phyloP scores from a whole-genome alignment of 2,329 filamentous ascomycete genomes.

The Aspergillus piperis region DNA sequence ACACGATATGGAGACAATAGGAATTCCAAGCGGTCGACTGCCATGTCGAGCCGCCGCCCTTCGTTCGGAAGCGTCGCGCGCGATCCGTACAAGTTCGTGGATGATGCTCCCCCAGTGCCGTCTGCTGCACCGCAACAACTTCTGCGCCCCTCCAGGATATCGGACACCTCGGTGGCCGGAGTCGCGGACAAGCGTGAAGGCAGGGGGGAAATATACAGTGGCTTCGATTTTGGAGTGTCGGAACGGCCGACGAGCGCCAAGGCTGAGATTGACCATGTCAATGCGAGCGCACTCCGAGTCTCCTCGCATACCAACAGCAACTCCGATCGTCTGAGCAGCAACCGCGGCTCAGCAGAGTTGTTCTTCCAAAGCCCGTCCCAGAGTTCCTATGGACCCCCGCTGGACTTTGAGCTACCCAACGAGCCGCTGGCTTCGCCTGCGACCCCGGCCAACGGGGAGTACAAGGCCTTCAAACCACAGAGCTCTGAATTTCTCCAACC shows the following conservation, averaged over 20 bases:
- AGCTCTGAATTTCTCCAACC: constrained; percentile 26
- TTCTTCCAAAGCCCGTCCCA: constrained; percentile 24
- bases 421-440: constrained; percentile 19
- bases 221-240: constrained; percentile 34
- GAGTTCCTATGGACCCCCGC: constrained; percentile 17
- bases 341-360: constrained; percentile 24
- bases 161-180: constrained; percentile 29
- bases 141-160: constrained; percentile 22
- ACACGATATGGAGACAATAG: constrained; percentile 36
- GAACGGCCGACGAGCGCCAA: constrained; percentile 4
- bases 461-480: constrained; percentile 25
- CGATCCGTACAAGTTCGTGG: constrained; percentile 31
- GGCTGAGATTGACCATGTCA: constrained; percentile 11
- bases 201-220: constrained; percentile 27
- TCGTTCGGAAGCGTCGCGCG: constrained; percentile 36
- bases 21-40: constrained; percentile 32
- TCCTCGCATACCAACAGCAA: constrained; percentile 19
- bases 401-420: constrained; percentile 25
- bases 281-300: constrained; percentile 17
- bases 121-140: constrained; percentile 24
- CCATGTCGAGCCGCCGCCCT: constrained; percentile 32
- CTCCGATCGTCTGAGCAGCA: constrained; percentile 23
- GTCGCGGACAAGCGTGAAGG: constrained; percentile 24
- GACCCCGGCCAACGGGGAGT: constrained; percentile 12
- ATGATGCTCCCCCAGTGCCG: constrained; percentile 38